Evolutionary conservation across 352 stramenopile species (phyloP).

Genomic region (Pythium dissimile): DNA sequence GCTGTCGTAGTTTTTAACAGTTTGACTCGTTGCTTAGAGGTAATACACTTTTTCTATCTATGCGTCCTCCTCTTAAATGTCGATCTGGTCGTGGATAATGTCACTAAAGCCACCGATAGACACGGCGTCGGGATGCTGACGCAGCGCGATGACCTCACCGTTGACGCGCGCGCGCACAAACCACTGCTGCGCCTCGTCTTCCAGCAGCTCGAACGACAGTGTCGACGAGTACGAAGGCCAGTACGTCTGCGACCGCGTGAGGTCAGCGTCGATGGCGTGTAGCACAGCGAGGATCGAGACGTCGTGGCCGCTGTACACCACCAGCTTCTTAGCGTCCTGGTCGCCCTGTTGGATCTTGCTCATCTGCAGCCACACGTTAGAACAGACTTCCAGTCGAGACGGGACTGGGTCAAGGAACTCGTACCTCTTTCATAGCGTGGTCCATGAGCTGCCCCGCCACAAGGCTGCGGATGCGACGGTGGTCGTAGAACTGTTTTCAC

Average conservation of each 20-base stretch:
- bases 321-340: conserved; percentile 43
- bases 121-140: conserved; percentile 5
- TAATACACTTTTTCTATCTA: conserved; percentile 4
- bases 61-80: conserved; percentile 11
- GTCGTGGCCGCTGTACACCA: conserved; percentile 83
- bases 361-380: conserved; percentile 6
- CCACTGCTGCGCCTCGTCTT: conserved; percentile 48
- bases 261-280: conserved; percentile 45
- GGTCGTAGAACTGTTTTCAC: conserved; percentile 60
- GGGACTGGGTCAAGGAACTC: neutral
- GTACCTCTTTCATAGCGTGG: conserved; percentile 47
- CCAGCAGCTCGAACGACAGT: conserved; percentile 62
- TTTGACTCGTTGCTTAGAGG: too few species aligned
- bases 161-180: conserved; percentile 61
- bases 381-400: neutral
- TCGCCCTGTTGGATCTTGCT: conserved; percentile 15
- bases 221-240: conserved; percentile 76
- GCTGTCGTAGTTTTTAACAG: conserved; percentile 51
- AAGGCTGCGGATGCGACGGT: conserved; percentile 60
- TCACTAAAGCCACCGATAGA: conserved; percentile 37
- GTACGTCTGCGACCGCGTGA: conserved; percentile 44
- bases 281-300: conserved; percentile 75
- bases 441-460: conserved; percentile 61
- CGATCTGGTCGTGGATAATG: conserved; percentile 43
- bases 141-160: conserved; percentile 32